A percentile compares a stretch with the other conserved stretches of the same genome.
These are phyloP conservation scores for Thermomyces lanuginosus DNA, from an alignment of 2,329 filamentous ascomycete genomes.

Conservation along the genomic window DNA sequence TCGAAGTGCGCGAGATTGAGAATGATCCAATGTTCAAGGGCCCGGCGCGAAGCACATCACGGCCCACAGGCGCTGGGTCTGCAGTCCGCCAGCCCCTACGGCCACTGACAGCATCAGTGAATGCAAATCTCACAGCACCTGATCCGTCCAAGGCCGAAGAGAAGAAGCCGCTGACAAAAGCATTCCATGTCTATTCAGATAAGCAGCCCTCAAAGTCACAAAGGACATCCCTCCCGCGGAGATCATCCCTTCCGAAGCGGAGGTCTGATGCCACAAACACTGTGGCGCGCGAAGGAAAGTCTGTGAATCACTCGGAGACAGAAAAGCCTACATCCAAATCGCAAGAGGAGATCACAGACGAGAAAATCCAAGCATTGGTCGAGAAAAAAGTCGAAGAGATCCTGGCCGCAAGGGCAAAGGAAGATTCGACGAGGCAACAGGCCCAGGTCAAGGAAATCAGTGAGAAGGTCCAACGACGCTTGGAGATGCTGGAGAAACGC, in stretches of 20 bases:
- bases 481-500: constrained; percentile 74
- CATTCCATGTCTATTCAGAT: constrained; percentile 77
- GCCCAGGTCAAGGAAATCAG: constrained; percentile 41
- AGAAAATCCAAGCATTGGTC: constrained; percentile 77
- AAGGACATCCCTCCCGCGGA: constrained; percentile 31
- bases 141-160: constrained; percentile 38
- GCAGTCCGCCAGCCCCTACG: constrained; percentile 59
- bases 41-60: constrained; percentile 39
- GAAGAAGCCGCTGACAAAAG: constrained; percentile 60
- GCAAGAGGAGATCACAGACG: constrained; percentile 45
- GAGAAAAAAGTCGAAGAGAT: constrained; percentile 85
- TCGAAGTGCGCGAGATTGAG: constrained; percentile 87
- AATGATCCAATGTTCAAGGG: constrained; percentile 85
- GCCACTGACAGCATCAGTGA: constrained; percentile 58
- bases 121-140: constrained; percentile 47
- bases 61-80: constrained; percentile 23
- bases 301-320: constrained; percentile 21
- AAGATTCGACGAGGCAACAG: constrained; percentile 34
- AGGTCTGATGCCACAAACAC: constrained; percentile 16
- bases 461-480: constrained; percentile 60
- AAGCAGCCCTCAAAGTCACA: constrained; percentile 30
- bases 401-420: constrained; percentile 54
- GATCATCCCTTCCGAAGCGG: constrained; percentile 25
- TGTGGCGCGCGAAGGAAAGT: constrained; percentile 33
- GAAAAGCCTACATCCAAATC: constrained; percentile 15